phyloP scores from a whole-genome alignment of 805 yeast genomes.

The Pichia insulana region DNA sequence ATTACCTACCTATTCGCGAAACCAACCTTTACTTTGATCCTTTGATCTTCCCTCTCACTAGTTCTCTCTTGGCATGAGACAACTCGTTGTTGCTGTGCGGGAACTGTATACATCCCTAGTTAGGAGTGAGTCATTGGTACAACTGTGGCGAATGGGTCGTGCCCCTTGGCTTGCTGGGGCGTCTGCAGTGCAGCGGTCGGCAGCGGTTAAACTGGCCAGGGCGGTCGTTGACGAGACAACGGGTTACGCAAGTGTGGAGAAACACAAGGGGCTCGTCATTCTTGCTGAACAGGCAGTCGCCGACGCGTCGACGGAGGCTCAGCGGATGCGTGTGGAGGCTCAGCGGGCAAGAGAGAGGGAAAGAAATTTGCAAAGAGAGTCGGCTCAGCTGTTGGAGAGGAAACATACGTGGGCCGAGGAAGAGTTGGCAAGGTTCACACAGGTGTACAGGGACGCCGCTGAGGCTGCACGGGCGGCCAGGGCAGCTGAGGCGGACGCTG shows the following conservation, averaged over 20 bases:
- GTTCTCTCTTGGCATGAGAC: too few species aligned
- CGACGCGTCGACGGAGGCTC: constrained; percentile 40
- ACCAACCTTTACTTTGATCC: too few species aligned
- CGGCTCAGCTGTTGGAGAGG: constrained; percentile 79
- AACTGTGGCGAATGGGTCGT: too few species aligned
- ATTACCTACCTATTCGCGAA: too few species aligned
- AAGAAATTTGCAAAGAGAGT: constrained; percentile 66
- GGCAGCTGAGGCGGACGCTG: constrained; percentile 7
- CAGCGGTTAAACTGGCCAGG: too few species aligned
- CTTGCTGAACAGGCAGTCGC: constrained; percentile 43
- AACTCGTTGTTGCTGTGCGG: too few species aligned
- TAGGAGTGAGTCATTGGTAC: too few species aligned
- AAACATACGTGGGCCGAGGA: constrained; percentile 71
- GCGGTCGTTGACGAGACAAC: constrained; percentile 81
- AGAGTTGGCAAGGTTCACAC: constrained; percentile 81
- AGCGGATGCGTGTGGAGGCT: constrained; percentile 41
- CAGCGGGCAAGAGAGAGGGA: constrained; percentile 55
- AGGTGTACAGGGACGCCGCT: constrained; percentile 51
- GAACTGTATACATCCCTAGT: too few species aligned
- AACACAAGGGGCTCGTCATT: constrained; percentile 54
- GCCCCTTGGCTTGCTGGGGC: too few species aligned
- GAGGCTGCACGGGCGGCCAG: too few species aligned
- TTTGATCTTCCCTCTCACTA: too few species aligned
- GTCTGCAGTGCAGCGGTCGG: too few species aligned
- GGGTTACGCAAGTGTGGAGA: constrained; percentile 78